These are phyloP conservation scores for Sporisorium sorghi DNA, from an alignment of 1,284 basidiomycete species.

Conservation along the genomic window DNA sequence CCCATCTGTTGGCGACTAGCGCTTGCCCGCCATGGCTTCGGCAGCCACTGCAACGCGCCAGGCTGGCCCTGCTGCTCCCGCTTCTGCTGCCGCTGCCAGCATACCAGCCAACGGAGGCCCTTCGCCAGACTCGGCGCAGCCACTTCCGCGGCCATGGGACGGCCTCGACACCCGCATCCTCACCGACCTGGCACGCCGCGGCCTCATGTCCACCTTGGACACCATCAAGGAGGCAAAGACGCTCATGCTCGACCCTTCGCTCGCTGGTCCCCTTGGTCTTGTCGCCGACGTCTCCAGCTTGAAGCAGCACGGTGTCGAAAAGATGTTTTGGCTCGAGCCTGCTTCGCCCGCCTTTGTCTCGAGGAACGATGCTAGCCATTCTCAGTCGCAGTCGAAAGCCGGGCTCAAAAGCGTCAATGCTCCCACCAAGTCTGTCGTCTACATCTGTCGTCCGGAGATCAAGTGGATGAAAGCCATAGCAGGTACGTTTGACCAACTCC, in stretches of 20 bases:
- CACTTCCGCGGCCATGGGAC: constrained; percentile 38
- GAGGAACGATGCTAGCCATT: constrained; percentile 24
- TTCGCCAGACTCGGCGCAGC: constrained; percentile 18
- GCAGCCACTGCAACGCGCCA: constrained; percentile 29
- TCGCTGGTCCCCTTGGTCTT: constrained; percentile 91
- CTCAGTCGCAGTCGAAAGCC: constrained; percentile 25
- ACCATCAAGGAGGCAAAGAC: constrained; percentile 77
- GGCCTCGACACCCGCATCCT: constrained; percentile 51
- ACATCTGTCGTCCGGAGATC: constrained; percentile 89
- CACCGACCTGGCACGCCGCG: constrained; percentile 47
- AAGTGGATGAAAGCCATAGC: constrained; percentile 89
- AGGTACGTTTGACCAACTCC: constrained; percentile 73
- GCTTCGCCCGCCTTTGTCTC: constrained; percentile 46
- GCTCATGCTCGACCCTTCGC: constrained; percentile 85
- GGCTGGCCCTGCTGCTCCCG: constrained; percentile 12
- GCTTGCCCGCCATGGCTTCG: constrained; percentile 24
- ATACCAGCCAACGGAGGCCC: constrained; percentile 5
- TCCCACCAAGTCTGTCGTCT: constrained; percentile 88
- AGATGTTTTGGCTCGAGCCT: constrained; percentile 97
- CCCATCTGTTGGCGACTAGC: not conserved
- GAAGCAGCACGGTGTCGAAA: constrained; percentile 98
- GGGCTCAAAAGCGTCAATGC: constrained; percentile 72
- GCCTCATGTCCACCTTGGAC: constrained; percentile 52
- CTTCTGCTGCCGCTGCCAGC: not conserved
- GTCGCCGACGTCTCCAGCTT: constrained; percentile 90